Evolutionary conservation across 768 basidiomycete genomes (phyloP).

Genomic region (Podaxis carcinomalis): DNA sequence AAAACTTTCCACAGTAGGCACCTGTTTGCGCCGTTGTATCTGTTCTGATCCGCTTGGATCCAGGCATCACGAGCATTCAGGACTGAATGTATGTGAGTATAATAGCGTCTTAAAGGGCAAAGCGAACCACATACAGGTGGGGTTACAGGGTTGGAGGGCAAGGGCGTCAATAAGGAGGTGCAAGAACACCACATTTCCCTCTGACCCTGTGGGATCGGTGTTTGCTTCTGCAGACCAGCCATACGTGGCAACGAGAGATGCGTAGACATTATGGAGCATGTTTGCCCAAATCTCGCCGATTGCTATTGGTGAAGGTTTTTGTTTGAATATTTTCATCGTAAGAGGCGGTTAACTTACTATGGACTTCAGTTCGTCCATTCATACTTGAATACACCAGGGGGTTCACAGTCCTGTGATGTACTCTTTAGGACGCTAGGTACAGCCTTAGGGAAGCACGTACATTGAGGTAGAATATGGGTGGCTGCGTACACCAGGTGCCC

Average conservation of each 20-base stretch:
- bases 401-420: background rate
- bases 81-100: constrained; percentile 11
- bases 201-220: constrained; percentile 32
- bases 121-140: constrained; percentile 30
- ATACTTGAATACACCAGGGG: constrained; percentile 9
- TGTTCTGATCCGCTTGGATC: constrained; percentile 21
- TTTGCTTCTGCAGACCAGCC: constrained; percentile 32
- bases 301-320: background rate
- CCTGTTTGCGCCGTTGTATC: constrained; percentile 22
- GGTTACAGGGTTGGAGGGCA: constrained; percentile 41
- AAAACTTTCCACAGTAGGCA: constrained; percentile 25
- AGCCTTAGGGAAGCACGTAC: constrained; percentile 16
- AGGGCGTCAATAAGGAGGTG: constrained; percentile 46
- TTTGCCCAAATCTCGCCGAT: constrained; percentile 55
- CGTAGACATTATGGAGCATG: constrained; percentile 37
- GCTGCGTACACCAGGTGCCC: constrained; percentile 42
- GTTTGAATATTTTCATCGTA: background rate
- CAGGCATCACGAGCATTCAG: constrained; percentile 18
- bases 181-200: constrained; percentile 43
- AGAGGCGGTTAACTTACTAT: background rate
- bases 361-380: background rate
- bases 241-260: constrained; percentile 27
- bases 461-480: constrained; percentile 45
- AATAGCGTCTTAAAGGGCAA: background rate
- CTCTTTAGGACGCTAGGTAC: no score